Base-by-base conservation (phyloP, 306 rosid species). In the Lathyrus oleraceus region DNA sequence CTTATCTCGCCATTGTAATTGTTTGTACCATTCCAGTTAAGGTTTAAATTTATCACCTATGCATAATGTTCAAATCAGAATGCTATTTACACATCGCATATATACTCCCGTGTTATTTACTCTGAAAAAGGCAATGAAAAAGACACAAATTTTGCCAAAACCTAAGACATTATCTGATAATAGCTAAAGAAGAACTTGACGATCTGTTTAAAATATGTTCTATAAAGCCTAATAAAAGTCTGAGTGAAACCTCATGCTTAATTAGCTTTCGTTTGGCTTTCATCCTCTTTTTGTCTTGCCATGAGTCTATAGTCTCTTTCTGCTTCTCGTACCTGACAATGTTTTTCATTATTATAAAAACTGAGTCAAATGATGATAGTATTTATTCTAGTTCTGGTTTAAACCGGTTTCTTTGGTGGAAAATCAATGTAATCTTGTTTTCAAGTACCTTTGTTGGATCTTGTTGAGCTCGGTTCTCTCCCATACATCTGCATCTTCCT, bases 211-310 rank as follows among this genome's bases (percentile, higher is more conserved):
- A 57, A 7, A 56, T 23, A 25, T n/a, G 1, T 1, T 25, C 4
- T 56, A 13, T 56, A 27, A 56, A 56, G 28, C 17, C 38, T 25
- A 23, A 23, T 23, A 44, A 70, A 72, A 12, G 60, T 25, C 10
- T 8, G 48, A 61, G 42, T 43, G 13, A 40, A 69, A 95, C 99
- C 99, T 95, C 80, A 30, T 58, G 69, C 45, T 12, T 69, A 10
- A 71, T 40, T 23, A 77, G 79, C 69, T 48, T 67, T 30, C 38
- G 61, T 75, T 43, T 86, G 65, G 88, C 87, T 65, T 81, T 85
- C 13, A 0, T 64, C 79, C 16, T 82, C 86, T 83, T 87, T 77
- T 87, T 82, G 54, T 30, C 68, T 82, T 87, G 96, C 99, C 99
- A 91, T 35, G 85, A 71, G 65, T 47, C 72, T 71, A 91, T 87